Percentiles rank a stretch among this genome's conserved stretches.
phyloP scores from a whole-genome alignment of 768 basidiomycete species.

The Naganishia antarctica region DNA sequence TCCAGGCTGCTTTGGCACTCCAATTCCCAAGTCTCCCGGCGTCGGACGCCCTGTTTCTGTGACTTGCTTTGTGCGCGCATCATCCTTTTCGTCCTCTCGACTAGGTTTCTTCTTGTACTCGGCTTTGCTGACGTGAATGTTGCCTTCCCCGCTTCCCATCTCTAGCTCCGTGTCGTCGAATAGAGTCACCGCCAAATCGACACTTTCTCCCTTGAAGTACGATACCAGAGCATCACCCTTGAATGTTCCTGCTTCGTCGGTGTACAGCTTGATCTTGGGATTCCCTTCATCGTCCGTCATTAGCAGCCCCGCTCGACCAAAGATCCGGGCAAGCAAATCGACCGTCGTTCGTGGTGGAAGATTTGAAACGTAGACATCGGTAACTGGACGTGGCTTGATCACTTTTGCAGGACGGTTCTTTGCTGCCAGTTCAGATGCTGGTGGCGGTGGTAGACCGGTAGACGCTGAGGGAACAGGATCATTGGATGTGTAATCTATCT shows the following conservation, averaged over 20 bases:
- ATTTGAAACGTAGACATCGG: slow-evolving; percentile 80
- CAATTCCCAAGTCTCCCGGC: slow-evolving; percentile 23
- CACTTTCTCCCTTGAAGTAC: slow-evolving; percentile 97
- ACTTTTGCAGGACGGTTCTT: slow-evolving; percentile 47
- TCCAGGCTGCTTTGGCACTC: slow-evolving; percentile 58
- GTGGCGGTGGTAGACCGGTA: slow-evolving; percentile 13
- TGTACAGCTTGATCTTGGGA: slow-evolving; percentile 93
- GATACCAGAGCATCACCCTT: slow-evolving; percentile 93
- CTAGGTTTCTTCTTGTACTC: slow-evolving; percentile 35
- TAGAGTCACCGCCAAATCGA: slow-evolving; percentile 71
- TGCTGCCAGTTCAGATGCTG: background rate
- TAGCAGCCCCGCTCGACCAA: slow-evolving; percentile 84
- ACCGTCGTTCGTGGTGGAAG: slow-evolving; percentile 70
- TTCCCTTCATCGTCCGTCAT: slow-evolving; percentile 87
- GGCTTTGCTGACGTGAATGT: slow-evolving; percentile 47
- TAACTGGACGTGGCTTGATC: slow-evolving; percentile 55
- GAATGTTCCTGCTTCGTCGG: slow-evolving; percentile 76
- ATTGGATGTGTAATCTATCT: slow-evolving; percentile 60
- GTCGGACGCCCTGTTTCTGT: slow-evolving; percentile 20
- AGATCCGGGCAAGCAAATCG: slow-evolving; percentile 76
- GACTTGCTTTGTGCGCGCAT: slow-evolving; percentile 58
- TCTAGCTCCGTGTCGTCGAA: slow-evolving; percentile 89
- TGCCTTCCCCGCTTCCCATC: slow-evolving; percentile 63
- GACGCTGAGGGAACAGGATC: slow-evolving; percentile 49
- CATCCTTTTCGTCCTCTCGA: slow-evolving; percentile 24